A percentile compares a stretch with the other conserved stretches of the same genome.
These are phyloP conservation scores for Asterochloris erici DNA, from an alignment of 139 green algal species.

Conservation along the genomic window DNA sequence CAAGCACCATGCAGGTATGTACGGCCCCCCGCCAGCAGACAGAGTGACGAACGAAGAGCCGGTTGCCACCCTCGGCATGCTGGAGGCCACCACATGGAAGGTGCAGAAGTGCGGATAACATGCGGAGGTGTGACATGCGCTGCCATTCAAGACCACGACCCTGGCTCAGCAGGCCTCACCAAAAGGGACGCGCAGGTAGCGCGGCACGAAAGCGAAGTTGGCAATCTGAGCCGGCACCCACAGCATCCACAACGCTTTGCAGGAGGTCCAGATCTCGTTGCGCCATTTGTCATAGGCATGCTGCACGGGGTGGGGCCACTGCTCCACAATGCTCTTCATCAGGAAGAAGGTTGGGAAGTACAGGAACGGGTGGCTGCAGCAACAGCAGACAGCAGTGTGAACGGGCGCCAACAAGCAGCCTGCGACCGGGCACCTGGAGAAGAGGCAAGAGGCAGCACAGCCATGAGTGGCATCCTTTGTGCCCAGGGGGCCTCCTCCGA, in stretches of 20 bases:
- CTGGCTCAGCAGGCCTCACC: conserved; percentile 21
- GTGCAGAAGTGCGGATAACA: not conserved
- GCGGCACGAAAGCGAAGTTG: conserved; percentile 84
- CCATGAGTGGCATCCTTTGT: too few species aligned
- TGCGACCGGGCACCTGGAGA: too few species aligned
- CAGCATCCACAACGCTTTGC: conserved; percentile 81
- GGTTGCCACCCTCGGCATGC: too few species aligned
- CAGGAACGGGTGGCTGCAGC: conserved; percentile 72
- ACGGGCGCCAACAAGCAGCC: not conserved
- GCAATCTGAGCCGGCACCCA: conserved; percentile 78
- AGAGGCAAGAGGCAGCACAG: too few species aligned
- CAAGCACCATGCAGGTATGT: too few species aligned
- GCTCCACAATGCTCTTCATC: conserved; percentile 68
- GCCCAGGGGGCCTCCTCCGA: too few species aligned
- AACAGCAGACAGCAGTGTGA: not conserved
- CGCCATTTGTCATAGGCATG: conserved; percentile 56
- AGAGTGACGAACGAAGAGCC: too few species aligned
- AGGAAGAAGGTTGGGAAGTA: conserved; percentile 88
- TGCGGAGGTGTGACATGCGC: not conserved
- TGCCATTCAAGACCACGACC: not conserved
- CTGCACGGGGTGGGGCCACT: conserved; percentile 35
- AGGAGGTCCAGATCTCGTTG: conserved; percentile 78
- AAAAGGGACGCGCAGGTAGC: conserved; percentile 80
- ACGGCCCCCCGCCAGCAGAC: too few species aligned
- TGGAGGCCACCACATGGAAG: not conserved